Evolutionary conservation across 2,329 filamentous ascomycete species (phyloP).

Genomic region (Lizonia empirigonia): DNA sequence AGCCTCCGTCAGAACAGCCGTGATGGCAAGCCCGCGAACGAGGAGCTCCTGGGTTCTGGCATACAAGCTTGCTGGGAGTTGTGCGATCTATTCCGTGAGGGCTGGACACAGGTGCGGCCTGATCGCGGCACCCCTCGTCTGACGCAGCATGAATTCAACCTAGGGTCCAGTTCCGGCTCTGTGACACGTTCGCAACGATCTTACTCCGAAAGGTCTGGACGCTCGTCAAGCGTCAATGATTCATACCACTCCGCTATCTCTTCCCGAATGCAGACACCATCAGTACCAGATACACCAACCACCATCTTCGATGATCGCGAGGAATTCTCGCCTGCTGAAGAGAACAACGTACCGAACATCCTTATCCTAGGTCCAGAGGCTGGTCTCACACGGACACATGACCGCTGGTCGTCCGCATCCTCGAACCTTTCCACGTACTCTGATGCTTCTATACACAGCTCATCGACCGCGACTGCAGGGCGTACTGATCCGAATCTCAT

Average conservation of each 20-base stretch:
- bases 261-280: slow-evolving; percentile 40
- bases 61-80: slow-evolving; percentile 95
- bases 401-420: slow-evolving; percentile 77
- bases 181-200: slow-evolving; percentile 39
- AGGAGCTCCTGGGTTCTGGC: slow-evolving; percentile 83
- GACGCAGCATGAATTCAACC: slow-evolving; percentile 71
- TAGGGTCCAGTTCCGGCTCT: slow-evolving; percentile 44
- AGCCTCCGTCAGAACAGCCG: slow-evolving; percentile 81
- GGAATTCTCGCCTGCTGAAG: slow-evolving; percentile 73
- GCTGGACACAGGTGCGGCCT: slow-evolving; percentile 86
- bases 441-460: slow-evolving; percentile 67
- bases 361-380: slow-evolving; percentile 77
- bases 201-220: slow-evolving; percentile 43
- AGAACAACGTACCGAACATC: slow-evolving; percentile 82
- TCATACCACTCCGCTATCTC: slow-evolving; percentile 54
- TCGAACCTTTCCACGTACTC: slow-evolving; percentile 81
- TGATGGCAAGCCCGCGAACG: slow-evolving; percentile 74
- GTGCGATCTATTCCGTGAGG: slow-evolving; percentile 89
- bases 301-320: slow-evolving; percentile 91
- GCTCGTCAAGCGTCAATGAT: slow-evolving; percentile 53
- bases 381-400: slow-evolving; percentile 57
- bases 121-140: slow-evolving; percentile 85
- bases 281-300: slow-evolving; percentile 82
- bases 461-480: slow-evolving; percentile 70
- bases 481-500: slow-evolving; percentile 78